These are phyloP conservation scores for Bathelium albidoporum DNA, from an alignment of 495 filamentous ascomycete species.

Conservation along the genomic window DNA sequence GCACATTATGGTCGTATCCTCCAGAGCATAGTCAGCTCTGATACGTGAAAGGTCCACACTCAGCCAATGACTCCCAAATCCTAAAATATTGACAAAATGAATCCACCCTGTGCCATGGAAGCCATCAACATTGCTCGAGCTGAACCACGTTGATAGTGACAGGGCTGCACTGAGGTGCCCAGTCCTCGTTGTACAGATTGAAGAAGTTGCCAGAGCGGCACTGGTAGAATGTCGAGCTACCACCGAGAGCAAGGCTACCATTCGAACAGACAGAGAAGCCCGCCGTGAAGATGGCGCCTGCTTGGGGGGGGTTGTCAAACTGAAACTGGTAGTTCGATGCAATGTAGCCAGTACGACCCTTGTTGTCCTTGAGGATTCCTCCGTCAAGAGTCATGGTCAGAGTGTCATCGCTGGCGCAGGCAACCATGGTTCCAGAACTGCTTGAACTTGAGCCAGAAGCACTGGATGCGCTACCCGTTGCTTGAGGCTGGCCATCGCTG, in stretches of 20 bases:
- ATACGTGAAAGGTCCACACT: background rate
- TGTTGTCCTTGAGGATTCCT: constrained; percentile 25
- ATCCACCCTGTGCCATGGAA: background rate
- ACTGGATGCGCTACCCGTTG: background rate
- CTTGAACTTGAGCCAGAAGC: background rate
- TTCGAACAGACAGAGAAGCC: constrained; percentile 56
- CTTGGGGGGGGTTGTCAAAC: constrained; percentile 61
- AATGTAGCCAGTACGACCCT: constrained; percentile 58
- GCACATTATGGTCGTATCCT: background rate
- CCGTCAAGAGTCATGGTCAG: constrained; percentile 36
- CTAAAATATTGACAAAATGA: background rate
- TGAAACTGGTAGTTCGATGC: constrained; percentile 67
- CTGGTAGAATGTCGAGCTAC: constrained; percentile 49
- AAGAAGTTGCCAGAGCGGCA: constrained; percentile 49
- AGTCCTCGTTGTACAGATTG: constrained; percentile 28
- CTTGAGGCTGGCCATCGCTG: constrained; percentile 26
- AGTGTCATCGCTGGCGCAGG: constrained; percentile 19
- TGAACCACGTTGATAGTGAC: constrained; percentile 17
- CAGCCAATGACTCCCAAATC: background rate
- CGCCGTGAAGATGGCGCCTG: constrained; percentile 51
- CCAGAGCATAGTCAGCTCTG: background rate
- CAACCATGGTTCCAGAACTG: background rate
- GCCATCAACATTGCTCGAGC: background rate
- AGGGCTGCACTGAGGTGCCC: constrained; percentile 26
- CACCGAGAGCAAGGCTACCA: constrained; percentile 50